Conservation (phyloP, 352 stramenopile species). For the Hyaloperonospora arabidopsidis region DNA sequence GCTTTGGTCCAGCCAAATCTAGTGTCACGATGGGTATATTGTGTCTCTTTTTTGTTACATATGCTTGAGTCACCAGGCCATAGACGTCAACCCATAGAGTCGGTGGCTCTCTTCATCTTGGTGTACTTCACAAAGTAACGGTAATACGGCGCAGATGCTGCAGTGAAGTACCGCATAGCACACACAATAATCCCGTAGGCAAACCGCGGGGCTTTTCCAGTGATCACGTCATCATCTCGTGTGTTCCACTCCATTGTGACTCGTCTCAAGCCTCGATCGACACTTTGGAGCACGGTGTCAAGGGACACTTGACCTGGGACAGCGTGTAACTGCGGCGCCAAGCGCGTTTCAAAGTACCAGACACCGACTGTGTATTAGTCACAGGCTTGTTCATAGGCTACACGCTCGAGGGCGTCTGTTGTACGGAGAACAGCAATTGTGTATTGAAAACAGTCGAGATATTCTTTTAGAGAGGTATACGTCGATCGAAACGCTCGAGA, state of each 20-base stretch:
- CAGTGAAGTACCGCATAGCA: slow-evolving; percentile 84
- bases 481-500: slow-evolving; percentile 72
- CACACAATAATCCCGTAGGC: slow-evolving; percentile 86
- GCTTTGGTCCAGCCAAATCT: slow-evolving; percentile 80
- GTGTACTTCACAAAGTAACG: slow-evolving; percentile 79
- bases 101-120: slow-evolving; percentile 54
- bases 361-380: slow-evolving; percentile 76
- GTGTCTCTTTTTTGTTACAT: slow-evolving; percentile 56
- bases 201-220: slow-evolving; percentile 51
- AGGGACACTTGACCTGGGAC: slow-evolving; percentile 52
- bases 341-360: slow-evolving; percentile 82
- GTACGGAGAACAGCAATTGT: slow-evolving; percentile 59
- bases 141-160: slow-evolving; percentile 78
- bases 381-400: slow-evolving; percentile 78
- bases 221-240: slow-evolving; percentile 37
- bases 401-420: slow-evolving; percentile 59
- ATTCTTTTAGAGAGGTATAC: slow-evolving; percentile 77
- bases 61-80: slow-evolving; percentile 77
- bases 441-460: slow-evolving; percentile 79
- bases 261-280: slow-evolving; percentile 55
- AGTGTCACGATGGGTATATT: slow-evolving; percentile 77
- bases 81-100: slow-evolving; percentile 77
- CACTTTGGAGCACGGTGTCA: slow-evolving; percentile 62
- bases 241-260: slow-evolving; percentile 64
- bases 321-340: slow-evolving; percentile 77